phyloP scores from a whole-genome alignment of 495 filamentous ascomycete species.

The Xylaria venustula region DNA sequence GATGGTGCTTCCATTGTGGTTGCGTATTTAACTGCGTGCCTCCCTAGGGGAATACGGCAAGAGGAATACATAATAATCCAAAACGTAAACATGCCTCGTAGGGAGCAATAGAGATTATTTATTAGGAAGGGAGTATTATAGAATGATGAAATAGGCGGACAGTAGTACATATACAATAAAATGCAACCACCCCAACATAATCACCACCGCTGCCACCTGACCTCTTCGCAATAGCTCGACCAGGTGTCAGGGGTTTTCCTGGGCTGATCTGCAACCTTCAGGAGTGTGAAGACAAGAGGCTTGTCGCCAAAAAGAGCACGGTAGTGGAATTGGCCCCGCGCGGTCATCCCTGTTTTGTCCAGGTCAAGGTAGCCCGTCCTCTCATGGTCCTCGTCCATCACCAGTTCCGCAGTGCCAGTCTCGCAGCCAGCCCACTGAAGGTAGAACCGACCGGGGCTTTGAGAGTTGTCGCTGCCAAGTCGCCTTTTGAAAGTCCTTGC shows the following conservation, averaged over 20 bases:
- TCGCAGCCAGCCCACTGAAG: constrained; percentile 16
- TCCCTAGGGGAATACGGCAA: no score
- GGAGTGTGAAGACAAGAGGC: not conserved
- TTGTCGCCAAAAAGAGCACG: not conserved
- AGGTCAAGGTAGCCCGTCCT: constrained; percentile 21
- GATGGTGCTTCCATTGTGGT: no score
- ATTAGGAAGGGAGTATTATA: no score
- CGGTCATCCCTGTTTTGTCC: constrained; percentile 10
- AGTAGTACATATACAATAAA: not conserved
- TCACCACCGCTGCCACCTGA: not conserved
- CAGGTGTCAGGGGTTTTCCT: not conserved
- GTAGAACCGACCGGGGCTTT: constrained; percentile 14
- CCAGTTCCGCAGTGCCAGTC: not conserved
- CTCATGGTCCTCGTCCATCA: constrained; percentile 3
- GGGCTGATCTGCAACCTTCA: not conserved
- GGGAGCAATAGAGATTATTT: no score
- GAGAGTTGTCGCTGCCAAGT: constrained; percentile 1
- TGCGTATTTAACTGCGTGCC: no score
- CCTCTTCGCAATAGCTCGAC: constrained; percentile 1
- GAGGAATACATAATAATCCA: no score
- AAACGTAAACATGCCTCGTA: no score
- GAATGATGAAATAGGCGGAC: no score
- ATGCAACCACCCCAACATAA: no score
- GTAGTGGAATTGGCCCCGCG: not conserved
- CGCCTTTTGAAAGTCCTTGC: not conserved